Evolutionary conservation across 2,329 filamentous ascomycete genomes (phyloP).

Genomic region (Leptographium galeiforme): DNA sequence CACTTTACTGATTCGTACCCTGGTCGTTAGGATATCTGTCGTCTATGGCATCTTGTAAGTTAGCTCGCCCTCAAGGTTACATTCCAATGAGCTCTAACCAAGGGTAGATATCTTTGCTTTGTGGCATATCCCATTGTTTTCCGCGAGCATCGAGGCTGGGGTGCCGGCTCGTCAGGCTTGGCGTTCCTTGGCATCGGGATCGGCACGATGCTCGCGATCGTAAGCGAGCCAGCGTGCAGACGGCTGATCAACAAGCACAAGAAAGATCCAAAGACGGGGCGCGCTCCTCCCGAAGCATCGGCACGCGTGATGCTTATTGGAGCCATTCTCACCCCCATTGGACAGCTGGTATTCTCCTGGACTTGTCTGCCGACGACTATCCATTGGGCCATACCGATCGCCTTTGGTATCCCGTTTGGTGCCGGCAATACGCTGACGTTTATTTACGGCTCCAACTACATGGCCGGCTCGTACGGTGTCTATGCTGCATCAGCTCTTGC

Average conservation of each 20-base stretch:
- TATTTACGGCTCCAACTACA: slow-evolving; percentile 66
- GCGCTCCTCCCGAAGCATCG: slow-evolving; percentile 63
- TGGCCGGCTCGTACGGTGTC: slow-evolving; percentile 61
- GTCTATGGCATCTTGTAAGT: slow-evolving; percentile 63
- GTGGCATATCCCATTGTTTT: slow-evolving; percentile 84
- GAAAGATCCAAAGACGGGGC: slow-evolving; percentile 61
- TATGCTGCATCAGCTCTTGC: slow-evolving; percentile 67
- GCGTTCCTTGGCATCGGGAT: slow-evolving; percentile 62
- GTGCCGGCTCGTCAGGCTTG: slow-evolving; percentile 57
- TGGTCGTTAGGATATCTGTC: slow-evolving; percentile 50
- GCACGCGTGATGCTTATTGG: slow-evolving; percentile 70
- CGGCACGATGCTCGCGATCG: slow-evolving; percentile 48
- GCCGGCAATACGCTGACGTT: slow-evolving; percentile 61
- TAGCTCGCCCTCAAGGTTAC: background rate
- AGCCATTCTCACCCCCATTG: slow-evolving; percentile 58
- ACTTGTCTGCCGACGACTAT: slow-evolving; percentile 65
- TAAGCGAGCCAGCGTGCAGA: slow-evolving; percentile 58
- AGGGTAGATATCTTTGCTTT: slow-evolving; percentile 58
- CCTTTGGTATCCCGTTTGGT: slow-evolving; percentile 65
- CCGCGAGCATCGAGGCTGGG: slow-evolving; percentile 61
- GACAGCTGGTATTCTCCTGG: slow-evolving; percentile 81
- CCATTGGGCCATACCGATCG: slow-evolving; percentile 65
- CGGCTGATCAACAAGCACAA: slow-evolving; percentile 65
- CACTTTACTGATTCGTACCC: background rate
- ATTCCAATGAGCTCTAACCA: background rate